A percentile compares a stretch with the other conserved stretches of the same genome.
Conservation (phyloP, 192 early-diverging fungal species). For the Coemansia sp. region DNA sequence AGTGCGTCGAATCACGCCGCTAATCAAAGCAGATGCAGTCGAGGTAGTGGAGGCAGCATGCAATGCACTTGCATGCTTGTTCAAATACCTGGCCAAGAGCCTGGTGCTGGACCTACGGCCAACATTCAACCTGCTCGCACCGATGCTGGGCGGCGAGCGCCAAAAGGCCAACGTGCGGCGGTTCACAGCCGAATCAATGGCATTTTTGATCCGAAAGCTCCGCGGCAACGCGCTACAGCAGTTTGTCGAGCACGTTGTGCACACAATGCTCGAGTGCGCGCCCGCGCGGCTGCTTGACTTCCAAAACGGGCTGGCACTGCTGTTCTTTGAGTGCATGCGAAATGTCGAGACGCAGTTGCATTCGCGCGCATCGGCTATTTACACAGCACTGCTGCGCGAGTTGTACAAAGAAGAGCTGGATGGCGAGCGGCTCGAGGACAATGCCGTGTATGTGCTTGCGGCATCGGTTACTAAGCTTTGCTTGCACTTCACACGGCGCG, state of each 20-base stretch:
- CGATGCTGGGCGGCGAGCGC: slow-evolving; percentile 66
- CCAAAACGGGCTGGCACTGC: slow-evolving; percentile 72
- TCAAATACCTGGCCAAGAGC: slow-evolving; percentile 80
- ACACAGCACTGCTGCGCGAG: slow-evolving; percentile 39
- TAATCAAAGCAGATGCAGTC: slow-evolving; percentile 67
- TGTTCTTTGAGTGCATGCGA: slow-evolving; percentile 85
- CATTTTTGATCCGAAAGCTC: slow-evolving; percentile 82
- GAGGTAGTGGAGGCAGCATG: slow-evolving; percentile 81
- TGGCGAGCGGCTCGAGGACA: slow-evolving; percentile 20
- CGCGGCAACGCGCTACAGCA: slow-evolving; percentile 59
- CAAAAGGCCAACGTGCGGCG: slow-evolving; percentile 76
- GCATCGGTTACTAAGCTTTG: slow-evolving; percentile 38
- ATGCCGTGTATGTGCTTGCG: slow-evolving; percentile 22
- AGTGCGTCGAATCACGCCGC: slow-evolving; percentile 62
- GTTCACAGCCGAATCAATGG: slow-evolving; percentile 91
- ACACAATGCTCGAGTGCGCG: slow-evolving; percentile 35
- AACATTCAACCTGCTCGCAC: slow-evolving; percentile 76
- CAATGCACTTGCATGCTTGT: slow-evolving; percentile 85
- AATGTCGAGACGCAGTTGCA: slow-evolving; percentile 60
- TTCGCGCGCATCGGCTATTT: slow-evolving; percentile 53
- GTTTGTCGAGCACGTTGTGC: slow-evolving; percentile 65
- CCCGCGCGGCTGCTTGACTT: slow-evolving; percentile 48
- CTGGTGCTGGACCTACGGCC: slow-evolving; percentile 68
- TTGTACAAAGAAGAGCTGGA: slow-evolving; percentile 30
- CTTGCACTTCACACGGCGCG: slow-evolving; percentile 29